Evolutionary conservation across 2,329 filamentous ascomycete genomes (phyloP), one percentile per base, ranked within the genome.

Genomic region (Paraphaeosphaeria sporulosa): DNA sequence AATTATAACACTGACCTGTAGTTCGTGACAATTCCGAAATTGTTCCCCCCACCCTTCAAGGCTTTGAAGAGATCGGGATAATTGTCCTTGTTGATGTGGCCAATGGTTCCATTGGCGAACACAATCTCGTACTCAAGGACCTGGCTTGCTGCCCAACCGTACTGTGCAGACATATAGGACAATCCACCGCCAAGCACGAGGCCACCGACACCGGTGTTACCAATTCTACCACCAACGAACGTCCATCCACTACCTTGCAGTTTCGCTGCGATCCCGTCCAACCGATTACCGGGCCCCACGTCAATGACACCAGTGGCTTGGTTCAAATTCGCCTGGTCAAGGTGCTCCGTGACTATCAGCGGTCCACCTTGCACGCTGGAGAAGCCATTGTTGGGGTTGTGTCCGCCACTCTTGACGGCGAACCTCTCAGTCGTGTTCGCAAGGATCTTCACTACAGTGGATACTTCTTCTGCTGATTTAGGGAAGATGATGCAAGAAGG

Each of bases 341-440:
- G 59, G 25, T 74, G 63, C 77, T 85, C 70, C 57, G 84, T 83
- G 2, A 75, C 76, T 48, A 81, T 78, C 44, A 84, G 70, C 8
- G 80, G 73, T 1, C 79, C 82, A 19, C 78, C 77, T 47, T 80
- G 76, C 46, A 82, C 79, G 64, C 79, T 82, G 4, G 80, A 77
- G 59, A 81, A 83, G 36, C 79, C 79, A 59, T 80, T 79, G 59
- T 81, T 83, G 1, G 79, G 79, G 58, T 80, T 79, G 66, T 83
- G 81, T 0, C 81, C 81, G 8, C 84, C 85, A 10, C 81, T 80
- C 69, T 84, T 81, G 74, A 87, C 80, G 19, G 86, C 87, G 49
- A 89, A 85, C 49, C 80, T 80, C 36, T 80, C 72, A 8, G 78
- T 79, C 1, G 60, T 70, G 48, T 68, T 68, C 23, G 63, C 59